Percentiles rank a stretch among this genome's conserved stretches.
These are phyloP conservation scores for Niveomyces coronatus DNA, from an alignment of 2,329 filamentous ascomycete species.

Conservation along the genomic window DNA sequence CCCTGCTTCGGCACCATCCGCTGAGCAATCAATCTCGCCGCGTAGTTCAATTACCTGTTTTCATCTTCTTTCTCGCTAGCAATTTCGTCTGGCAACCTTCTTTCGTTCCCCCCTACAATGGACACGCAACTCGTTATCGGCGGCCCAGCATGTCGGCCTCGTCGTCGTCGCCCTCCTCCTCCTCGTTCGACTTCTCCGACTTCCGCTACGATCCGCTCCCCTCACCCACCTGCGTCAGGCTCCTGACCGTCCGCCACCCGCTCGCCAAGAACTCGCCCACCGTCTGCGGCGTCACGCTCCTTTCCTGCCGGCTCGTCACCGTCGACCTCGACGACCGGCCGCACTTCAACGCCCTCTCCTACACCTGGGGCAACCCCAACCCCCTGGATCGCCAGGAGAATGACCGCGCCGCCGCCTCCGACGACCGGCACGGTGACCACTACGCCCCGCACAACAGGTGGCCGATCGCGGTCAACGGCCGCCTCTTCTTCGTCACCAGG, in stretches of 20 bases:
- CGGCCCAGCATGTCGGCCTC: too few species aligned
- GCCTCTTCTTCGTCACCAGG: conserved; percentile 15
- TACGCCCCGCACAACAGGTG: conserved; percentile 8
- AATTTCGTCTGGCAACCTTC: too few species aligned
- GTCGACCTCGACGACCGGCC: conserved; percentile 8
- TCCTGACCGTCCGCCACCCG: conserved; percentile 7
- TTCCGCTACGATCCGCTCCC: conserved; percentile 2
- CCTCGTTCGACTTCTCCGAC: not conserved
- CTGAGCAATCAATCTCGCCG: too few species aligned
- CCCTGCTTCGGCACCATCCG: too few species aligned
- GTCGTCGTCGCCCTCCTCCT: too few species aligned
- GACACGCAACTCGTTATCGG: too few species aligned
- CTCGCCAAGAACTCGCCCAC: conserved; percentile 2
- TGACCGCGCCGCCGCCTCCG: too few species aligned
- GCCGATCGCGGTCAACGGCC: conserved; percentile 9
- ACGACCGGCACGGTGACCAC: not conserved
- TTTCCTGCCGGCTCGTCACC: conserved; percentile 5
- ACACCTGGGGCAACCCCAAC: conserved; percentile 11
- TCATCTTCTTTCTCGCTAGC: too few species aligned
- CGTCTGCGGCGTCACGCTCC: conserved; percentile 5
- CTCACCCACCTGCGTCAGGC: conserved; percentile 3
- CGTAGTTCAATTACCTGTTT: too few species aligned
- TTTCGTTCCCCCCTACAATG: too few species aligned
- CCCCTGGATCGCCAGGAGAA: conserved; percentile 1
- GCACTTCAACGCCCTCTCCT: conserved; percentile 10